phyloP scores from a whole-genome alignment of 225 moss, liverwort and hornwort species.

The Marchantia paleacea region DNA sequence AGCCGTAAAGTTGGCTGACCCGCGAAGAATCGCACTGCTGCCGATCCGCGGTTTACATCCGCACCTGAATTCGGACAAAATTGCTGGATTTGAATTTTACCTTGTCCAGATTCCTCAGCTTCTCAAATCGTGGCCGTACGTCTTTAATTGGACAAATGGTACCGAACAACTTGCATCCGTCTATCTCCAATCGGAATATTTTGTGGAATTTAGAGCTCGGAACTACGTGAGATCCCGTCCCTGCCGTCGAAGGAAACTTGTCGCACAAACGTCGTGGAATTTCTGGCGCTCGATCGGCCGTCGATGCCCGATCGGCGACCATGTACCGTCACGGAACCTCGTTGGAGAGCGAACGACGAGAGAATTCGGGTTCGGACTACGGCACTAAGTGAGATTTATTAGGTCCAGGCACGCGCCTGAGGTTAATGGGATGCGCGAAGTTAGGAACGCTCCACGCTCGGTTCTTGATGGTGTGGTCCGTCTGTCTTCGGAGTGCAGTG shows the following conservation, averaged over 20 bases:
- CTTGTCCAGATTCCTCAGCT: not conserved
- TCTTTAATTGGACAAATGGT: not conserved
- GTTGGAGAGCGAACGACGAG: not conserved
- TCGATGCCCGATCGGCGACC: not conserved
- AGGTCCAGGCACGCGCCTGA: not conserved
- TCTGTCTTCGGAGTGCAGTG: not conserved
- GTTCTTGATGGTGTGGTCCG: constrained; percentile 13
- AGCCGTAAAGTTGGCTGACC: too few relatives aligned
- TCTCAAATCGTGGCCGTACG: not conserved
- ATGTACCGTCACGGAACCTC: not conserved
- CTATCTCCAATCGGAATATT: too few relatives aligned
- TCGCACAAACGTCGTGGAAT: too few relatives aligned
- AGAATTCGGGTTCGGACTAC: not conserved
- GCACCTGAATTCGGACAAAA: not conserved
- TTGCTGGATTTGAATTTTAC: not conserved
- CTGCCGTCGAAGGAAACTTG: too few relatives aligned
- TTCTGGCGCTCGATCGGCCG: not conserved
- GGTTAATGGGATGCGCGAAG: not conserved
- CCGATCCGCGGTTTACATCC: not conserved
- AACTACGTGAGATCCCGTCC: too few relatives aligned
- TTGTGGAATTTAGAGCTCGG: too few relatives aligned
- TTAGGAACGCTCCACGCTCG: constrained; percentile 14
- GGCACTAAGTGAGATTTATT: not conserved
- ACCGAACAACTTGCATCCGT: too few relatives aligned
- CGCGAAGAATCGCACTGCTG: too few relatives aligned